Percentiles rank a stretch among this genome's conserved stretches.
These are phyloP conservation scores for Pisolithus sp. DNA, from an alignment of 768 basidiomycete species.

Conservation along the genomic window DNA sequence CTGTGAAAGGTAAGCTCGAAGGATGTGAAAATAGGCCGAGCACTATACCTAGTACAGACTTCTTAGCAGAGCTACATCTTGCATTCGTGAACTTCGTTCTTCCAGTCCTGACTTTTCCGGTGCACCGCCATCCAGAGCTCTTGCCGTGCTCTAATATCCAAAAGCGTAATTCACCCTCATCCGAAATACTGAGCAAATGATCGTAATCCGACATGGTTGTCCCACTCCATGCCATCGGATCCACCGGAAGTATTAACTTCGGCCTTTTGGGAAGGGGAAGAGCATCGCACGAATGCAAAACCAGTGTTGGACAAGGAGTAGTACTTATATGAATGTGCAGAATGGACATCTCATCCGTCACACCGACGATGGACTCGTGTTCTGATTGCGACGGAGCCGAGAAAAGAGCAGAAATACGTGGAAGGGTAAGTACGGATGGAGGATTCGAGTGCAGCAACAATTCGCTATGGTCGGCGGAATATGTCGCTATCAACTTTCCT, in stretches of 20 bases:
- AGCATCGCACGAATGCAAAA: constrained; percentile 40
- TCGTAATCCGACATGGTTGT: constrained; percentile 51
- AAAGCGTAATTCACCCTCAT: constrained; percentile 75
- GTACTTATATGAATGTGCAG: constrained; percentile 45
- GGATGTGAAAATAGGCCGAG: neutral
- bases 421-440: constrained; percentile 37
- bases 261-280: constrained; percentile 47
- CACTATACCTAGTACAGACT: constrained; percentile 76
- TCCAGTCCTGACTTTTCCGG: constrained; percentile 70
- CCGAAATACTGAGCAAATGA: constrained; percentile 71
- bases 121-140: constrained; percentile 50
- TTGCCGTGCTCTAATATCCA: constrained; percentile 61
- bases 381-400: constrained; percentile 50
- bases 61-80: constrained; percentile 85
- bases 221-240: constrained; percentile 81
- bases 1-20: constrained; percentile 31
- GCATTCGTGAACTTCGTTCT: constrained; percentile 60
- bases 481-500: constrained; percentile 55
- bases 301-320: constrained; percentile 33
- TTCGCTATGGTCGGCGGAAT: constrained; percentile 38
- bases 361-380: constrained; percentile 56
- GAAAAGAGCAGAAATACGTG: constrained; percentile 54
- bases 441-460: constrained; percentile 53
- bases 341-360: constrained; percentile 56
- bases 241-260: constrained; percentile 65